Percentiles rank a stretch among this genome's conserved stretches.
These are phyloP conservation scores for Umbelopsis sp. DNA, from an alignment of 371 early-diverging fungal species.

Conservation along the genomic window DNA sequence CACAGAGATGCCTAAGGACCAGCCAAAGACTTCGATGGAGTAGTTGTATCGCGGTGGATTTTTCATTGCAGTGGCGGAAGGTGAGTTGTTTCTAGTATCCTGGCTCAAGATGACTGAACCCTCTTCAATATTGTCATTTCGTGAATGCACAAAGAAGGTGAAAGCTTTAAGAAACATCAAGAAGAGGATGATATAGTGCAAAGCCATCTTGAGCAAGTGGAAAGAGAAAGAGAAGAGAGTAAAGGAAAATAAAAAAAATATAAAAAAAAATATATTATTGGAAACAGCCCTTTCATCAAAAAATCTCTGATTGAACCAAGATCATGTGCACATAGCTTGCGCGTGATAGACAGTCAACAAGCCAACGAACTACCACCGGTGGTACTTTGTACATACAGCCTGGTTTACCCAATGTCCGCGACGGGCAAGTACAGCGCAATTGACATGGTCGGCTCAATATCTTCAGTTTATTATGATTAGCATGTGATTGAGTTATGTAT, in stretches of 20 bases:
- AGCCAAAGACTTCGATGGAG: constrained; percentile 3
- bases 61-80: background rate
- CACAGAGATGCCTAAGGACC: constrained; percentile 13
- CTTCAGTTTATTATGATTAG: too few relatives aligned
- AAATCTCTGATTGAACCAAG: background rate
- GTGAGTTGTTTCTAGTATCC: background rate
- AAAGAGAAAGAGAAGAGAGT: background rate
- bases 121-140: background rate
- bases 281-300: background rate
- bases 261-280: background rate
- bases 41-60: background rate
- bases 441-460: too few relatives aligned
- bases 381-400: too few relatives aligned
- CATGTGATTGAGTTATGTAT: too few relatives aligned
- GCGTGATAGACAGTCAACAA: constrained; percentile 12
- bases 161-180: constrained; percentile 14
- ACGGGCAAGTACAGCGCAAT: too few relatives aligned
- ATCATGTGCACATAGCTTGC: constrained; percentile 13
- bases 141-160: constrained; percentile 8
- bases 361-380: background rate
- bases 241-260: background rate
- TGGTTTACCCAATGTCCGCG: too few relatives aligned
- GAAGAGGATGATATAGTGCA: constrained; percentile 17
- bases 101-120: constrained; percentile 6
- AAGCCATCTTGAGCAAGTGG: constrained; percentile 12